Evolutionary conservation across 2,329 filamentous ascomycete genomes (phyloP).

Genomic region (Monascus ruber): DNA sequence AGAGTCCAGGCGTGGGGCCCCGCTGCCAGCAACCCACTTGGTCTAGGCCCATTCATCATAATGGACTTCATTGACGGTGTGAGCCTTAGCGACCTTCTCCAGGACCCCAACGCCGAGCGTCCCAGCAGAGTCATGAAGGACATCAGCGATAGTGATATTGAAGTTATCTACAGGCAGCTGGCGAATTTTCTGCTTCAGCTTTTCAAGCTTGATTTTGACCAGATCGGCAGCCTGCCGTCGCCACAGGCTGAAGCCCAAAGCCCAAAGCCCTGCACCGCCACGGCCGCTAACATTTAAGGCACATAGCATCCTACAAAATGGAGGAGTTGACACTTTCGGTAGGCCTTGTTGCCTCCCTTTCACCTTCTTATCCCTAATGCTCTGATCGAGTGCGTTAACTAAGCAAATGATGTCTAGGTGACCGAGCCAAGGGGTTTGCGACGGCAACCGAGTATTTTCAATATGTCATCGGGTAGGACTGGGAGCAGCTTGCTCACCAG

Average conservation of each 20-base stretch:
- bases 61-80: slow-evolving; percentile 19
- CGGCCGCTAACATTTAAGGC: slow-evolving; percentile 24
- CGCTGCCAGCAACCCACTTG: slow-evolving; percentile 15
- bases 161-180: slow-evolving; percentile 16
- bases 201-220: slow-evolving; percentile 19
- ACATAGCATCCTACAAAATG: too few relatives aligned
- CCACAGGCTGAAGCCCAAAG: slow-evolving; percentile 7
- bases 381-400: too few relatives aligned
- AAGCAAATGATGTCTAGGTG: too few relatives aligned
- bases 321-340: too few relatives aligned
- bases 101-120: slow-evolving; percentile 28
- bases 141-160: slow-evolving; percentile 14
- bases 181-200: slow-evolving; percentile 18
- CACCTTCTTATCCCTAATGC: too few relatives aligned
- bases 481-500: too few relatives aligned
- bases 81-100: slow-evolving; percentile 13
- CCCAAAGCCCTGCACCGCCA: slow-evolving; percentile 4
- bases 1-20: slow-evolving; percentile 16
- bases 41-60: slow-evolving; percentile 19
- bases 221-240: slow-evolving; percentile 15
- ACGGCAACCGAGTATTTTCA: too few relatives aligned
- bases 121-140: slow-evolving; percentile 29
- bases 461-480: too few relatives aligned
- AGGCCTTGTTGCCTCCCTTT: too few relatives aligned
- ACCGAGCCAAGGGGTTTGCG: too few relatives aligned